Percentiles rank a stretch among this genome's conserved stretches.
Evolutionary conservation across 331 rosid species (phyloP).

Genomic region (Cydonia oblonga): DNA sequence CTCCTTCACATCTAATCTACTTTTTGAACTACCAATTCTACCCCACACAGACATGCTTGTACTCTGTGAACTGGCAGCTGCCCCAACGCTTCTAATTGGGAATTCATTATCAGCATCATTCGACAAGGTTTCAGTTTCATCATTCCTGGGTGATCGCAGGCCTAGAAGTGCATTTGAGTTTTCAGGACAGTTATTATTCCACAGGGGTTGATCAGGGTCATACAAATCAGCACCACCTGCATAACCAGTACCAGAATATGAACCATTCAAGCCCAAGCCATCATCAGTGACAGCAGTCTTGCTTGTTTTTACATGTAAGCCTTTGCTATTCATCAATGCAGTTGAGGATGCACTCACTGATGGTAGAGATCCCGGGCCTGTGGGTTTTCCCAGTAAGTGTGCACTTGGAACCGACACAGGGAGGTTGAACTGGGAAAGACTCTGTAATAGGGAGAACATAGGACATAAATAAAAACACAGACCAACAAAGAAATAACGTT

Average conservation of each 20-base stretch:
- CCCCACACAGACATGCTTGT: slow-evolving; percentile 67
- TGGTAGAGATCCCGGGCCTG: slow-evolving; percentile 68
- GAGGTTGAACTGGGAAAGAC: slow-evolving; percentile 95
- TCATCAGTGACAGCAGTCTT: slow-evolving; percentile 60
- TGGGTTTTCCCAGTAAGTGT: slow-evolving; percentile 59
- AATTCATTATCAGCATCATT: slow-evolving; percentile 54
- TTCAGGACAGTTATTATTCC: slow-evolving; percentile 77
- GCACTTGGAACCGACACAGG: slow-evolving; percentile 85
- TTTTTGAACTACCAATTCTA: slow-evolving; percentile 68
- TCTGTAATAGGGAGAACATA: slow-evolving; percentile 39
- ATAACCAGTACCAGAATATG: slow-evolving; percentile 52
- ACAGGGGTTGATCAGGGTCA: slow-evolving; percentile 98
- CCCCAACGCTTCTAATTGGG: slow-evolving; percentile 35
- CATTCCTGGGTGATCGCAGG: slow-evolving; percentile 59
- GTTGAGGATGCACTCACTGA: slow-evolving; percentile 52
- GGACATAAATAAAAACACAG: slow-evolving; percentile 14
- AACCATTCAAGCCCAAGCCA: slow-evolving; percentile 51
- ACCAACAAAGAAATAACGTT: background rate
- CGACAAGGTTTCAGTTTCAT: slow-evolving; percentile 52
- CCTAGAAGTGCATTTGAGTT: slow-evolving; percentile 54
- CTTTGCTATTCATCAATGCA: slow-evolving; percentile 52
- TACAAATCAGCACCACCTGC: slow-evolving; percentile 75
- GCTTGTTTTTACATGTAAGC: slow-evolving; percentile 42
- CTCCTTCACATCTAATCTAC: slow-evolving; percentile 51
- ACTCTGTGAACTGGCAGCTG: slow-evolving; percentile 48